Evolutionary conservation across 148 eudicot genomes (phyloP).

Genomic region (Euryodendron excelsum): DNA sequence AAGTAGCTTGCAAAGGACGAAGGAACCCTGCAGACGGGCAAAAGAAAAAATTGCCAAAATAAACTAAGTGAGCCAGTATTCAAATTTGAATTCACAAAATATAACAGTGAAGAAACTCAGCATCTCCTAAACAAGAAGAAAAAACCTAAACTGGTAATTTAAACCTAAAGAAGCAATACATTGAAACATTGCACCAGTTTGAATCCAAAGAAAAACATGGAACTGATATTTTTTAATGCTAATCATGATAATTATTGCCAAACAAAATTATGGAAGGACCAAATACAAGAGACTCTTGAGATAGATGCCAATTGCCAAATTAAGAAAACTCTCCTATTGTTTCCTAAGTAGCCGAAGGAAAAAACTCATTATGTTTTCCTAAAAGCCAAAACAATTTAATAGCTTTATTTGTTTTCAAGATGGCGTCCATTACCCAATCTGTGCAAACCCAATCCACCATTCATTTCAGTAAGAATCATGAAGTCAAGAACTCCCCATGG

Average conservation of each 20-base stretch:
- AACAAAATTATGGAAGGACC: background rate
- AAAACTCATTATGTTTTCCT: background rate
- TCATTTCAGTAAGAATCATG: background rate
- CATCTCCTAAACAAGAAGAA: background rate
- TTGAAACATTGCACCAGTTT: background rate
- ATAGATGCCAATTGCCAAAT: background rate
- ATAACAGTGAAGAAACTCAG: background rate
- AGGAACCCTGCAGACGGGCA: slow-evolving; percentile 50
- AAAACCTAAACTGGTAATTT: background rate
- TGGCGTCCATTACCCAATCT: background rate
- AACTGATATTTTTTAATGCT: background rate
- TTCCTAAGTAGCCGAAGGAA: background rate
- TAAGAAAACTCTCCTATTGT: background rate
- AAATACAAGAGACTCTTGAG: background rate
- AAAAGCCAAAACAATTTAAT: background rate
- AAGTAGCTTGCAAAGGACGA: slow-evolving; percentile 80
- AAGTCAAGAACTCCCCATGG: background rate
- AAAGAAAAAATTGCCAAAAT: background rate
- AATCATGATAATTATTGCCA: too few species aligned
- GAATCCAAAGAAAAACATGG: background rate
- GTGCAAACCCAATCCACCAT: background rate
- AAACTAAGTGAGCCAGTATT: background rate
- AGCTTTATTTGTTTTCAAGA: too few species aligned
- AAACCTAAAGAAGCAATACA: background rate
- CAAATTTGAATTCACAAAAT: background rate